Conservation (phyloP, 169 alveolate species). For the Eimeria maxima region DNA sequence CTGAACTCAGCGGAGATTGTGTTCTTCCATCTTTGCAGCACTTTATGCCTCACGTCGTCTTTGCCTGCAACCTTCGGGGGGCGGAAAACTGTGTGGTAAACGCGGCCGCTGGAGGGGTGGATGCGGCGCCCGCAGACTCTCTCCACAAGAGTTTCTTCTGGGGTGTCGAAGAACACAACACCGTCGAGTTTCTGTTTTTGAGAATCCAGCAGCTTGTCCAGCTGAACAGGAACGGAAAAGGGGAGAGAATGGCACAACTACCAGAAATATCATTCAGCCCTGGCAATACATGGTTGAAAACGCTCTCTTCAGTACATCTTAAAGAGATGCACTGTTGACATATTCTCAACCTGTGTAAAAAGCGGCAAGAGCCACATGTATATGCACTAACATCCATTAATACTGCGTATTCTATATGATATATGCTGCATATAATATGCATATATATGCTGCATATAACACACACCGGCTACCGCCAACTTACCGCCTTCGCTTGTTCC, state of each 20-base stretch:
- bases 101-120: conserved; percentile 93
- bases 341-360: not conserved
- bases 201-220: conserved; percentile 57
- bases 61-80: conserved; percentile 91
- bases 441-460: not conserved
- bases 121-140: conserved; percentile 94
- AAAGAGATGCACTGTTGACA: not conserved
- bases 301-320: not conserved
- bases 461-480: conserved; percentile 4
- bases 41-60: conserved; percentile 87
- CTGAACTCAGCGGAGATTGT: no score
- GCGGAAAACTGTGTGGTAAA: conserved; percentile 88
- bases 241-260: not conserved
- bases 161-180: conserved; percentile 90
- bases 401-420: not conserved
- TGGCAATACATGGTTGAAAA: not conserved
- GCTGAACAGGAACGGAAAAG: conserved; percentile 28
- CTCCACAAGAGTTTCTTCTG: conserved; percentile 91
- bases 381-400: not conserved
- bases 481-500: conserved; percentile 90
- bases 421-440: not conserved
- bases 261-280: not conserved
- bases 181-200: conserved; percentile 88
- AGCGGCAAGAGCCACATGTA: no score
- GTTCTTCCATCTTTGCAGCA: no score